Evolutionary conservation across 257 asterid species (phyloP).

Genomic region (Mentha longifolia): DNA sequence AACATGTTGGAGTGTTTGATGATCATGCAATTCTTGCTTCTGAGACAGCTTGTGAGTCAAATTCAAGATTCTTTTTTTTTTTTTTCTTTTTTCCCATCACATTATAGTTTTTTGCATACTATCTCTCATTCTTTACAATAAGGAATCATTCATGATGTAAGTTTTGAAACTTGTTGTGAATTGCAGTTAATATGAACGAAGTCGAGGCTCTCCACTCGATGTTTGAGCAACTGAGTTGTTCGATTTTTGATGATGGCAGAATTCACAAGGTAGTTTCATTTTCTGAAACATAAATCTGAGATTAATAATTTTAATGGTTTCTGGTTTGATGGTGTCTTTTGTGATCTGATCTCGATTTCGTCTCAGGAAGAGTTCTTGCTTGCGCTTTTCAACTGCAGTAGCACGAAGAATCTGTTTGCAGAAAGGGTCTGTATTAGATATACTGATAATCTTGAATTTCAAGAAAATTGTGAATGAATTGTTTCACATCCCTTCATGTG

Average conservation of each 20-base stretch:
- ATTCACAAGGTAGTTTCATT: slow-evolving; percentile 68
- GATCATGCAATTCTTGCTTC: slow-evolving; percentile 61
- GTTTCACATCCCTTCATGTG: background rate
- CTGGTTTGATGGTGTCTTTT: too few species aligned
- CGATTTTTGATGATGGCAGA: slow-evolving; percentile 67
- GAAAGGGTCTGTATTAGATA: slow-evolving; percentile 58
- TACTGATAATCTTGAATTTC: background rate
- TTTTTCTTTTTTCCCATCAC: too few species aligned
- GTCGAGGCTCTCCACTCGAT: slow-evolving; percentile 78
- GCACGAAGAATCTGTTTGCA: slow-evolving; percentile 64
- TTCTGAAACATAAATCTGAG: background rate
- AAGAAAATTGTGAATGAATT: background rate
- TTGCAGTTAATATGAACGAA: slow-evolving; percentile 81
- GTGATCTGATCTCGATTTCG: too few species aligned
- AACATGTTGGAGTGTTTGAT: slow-evolving; percentile 40
- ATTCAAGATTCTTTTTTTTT: background rate
- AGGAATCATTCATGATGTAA: background rate
- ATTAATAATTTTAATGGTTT: background rate
- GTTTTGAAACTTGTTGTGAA: slow-evolving; percentile 21
- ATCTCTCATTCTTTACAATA: background rate
- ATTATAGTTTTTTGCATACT: background rate
- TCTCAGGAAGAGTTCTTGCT: slow-evolving; percentile 87
- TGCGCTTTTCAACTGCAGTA: slow-evolving; percentile 64
- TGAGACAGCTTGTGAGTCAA: slow-evolving; percentile 73
- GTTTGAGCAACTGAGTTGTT: slow-evolving; percentile 67